A percentile compares a stretch with the other conserved stretches of the same genome.
phyloP scores from a whole-genome alignment of 2,329 filamentous ascomycete genomes.

The Cladorrhinum sp. region DNA sequence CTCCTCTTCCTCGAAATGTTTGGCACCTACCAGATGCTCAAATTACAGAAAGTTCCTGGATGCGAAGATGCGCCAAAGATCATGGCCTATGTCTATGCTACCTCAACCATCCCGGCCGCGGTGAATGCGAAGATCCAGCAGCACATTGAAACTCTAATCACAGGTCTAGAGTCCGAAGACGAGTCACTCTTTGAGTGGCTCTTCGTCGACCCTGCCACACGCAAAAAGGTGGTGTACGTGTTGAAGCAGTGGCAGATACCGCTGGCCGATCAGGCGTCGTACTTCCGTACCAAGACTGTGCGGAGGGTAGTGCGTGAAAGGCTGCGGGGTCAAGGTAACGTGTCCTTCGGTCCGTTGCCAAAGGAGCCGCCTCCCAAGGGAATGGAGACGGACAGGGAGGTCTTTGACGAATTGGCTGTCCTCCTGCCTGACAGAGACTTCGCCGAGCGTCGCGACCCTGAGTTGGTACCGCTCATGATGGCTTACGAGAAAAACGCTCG shows the following conservation, averaged over 20 bases:
- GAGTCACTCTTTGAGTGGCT: constrained; percentile 7
- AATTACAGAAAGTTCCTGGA: neutral
- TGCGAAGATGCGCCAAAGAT: constrained; percentile 15
- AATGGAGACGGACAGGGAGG: constrained; percentile 8
- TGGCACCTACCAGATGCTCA: neutral
- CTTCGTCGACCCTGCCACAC: constrained; percentile 4
- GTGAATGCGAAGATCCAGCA: constrained; percentile 20
- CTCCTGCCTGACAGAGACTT: constrained; percentile 13
- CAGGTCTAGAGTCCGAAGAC: constrained; percentile 14
- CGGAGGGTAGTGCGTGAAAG: neutral
- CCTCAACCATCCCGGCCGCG: constrained; percentile 21
- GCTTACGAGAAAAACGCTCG: constrained; percentile 2
- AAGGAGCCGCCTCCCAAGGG: neutral
- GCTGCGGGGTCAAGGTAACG: neutral
- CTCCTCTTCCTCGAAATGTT: too few species aligned
- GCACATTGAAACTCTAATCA: constrained; percentile 22
- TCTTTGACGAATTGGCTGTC: constrained; percentile 10
- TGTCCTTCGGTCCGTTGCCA: neutral
- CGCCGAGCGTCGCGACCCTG: constrained; percentile 8
- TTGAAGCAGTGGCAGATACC: constrained; percentile 18
- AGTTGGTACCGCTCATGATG: constrained; percentile 15
- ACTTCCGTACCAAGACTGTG: neutral
- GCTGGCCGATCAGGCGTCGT: neutral
- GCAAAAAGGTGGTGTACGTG: constrained; percentile 17
- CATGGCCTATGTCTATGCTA: constrained; percentile 25